Evolutionary conservation across 2,329 filamentous ascomycete species (phyloP).

Genomic region (Arthroderma sp.): DNA sequence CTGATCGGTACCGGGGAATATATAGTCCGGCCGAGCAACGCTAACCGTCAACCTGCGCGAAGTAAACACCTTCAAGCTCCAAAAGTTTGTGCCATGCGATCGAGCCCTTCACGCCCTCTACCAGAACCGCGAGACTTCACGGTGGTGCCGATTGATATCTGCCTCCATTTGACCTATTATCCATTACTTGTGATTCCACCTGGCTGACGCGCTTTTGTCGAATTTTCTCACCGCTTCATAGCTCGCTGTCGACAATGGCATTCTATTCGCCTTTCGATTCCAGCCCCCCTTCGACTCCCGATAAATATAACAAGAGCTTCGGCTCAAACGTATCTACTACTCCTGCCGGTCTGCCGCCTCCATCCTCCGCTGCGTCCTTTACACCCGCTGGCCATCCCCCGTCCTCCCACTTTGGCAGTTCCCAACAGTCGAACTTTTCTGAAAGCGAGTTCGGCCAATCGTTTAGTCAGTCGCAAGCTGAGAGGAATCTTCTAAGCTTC

Average conservation of each 20-base stretch:
- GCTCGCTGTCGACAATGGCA: slow-evolving; percentile 16
- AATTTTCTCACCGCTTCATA: too few relatives aligned
- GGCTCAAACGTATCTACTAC: slow-evolving; percentile 41
- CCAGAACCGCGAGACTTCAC: too few relatives aligned
- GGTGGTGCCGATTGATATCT: too few relatives aligned
- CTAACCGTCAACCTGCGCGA: too few relatives aligned
- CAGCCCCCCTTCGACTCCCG: slow-evolving; percentile 27
- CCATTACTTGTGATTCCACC: too few relatives aligned
- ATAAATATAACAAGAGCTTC: slow-evolving; percentile 23
- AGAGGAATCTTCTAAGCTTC: slow-evolving; percentile 26
- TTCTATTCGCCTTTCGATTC: slow-evolving; percentile 23
- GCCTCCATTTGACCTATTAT: too few relatives aligned
- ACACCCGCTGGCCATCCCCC: slow-evolving; percentile 42
- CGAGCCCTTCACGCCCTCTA: too few relatives aligned
- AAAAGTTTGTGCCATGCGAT: too few relatives aligned
- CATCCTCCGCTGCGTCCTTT: slow-evolving; percentile 40
- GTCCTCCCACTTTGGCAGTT: slow-evolving; percentile 35
- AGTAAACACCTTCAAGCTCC: too few relatives aligned
- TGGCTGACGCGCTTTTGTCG: too few relatives aligned
- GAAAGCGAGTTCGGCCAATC: slow-evolving; percentile 27
- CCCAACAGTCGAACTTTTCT: slow-evolving; percentile 30
- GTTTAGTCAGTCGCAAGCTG: slow-evolving; percentile 21
- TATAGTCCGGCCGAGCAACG: too few relatives aligned
- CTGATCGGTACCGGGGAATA: too few relatives aligned
- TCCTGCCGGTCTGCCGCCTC: slow-evolving; percentile 43